phyloP scores from a whole-genome alignment of 345 rosid species.

The Limnanthes douglasii region DNA sequence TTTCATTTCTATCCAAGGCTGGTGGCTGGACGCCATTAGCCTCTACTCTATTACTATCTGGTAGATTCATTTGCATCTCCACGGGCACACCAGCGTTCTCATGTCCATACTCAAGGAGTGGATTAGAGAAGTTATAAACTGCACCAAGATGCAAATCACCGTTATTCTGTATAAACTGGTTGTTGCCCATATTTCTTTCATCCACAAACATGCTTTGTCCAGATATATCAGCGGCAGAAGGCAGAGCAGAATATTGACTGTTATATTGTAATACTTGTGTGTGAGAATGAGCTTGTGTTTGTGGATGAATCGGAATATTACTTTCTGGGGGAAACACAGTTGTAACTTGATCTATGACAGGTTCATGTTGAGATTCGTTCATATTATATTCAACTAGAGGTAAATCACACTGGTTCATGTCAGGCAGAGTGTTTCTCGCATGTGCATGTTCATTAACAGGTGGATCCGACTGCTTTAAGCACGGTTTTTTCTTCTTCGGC shows the following conservation, averaged over 20 bases:
- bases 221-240: conserved; percentile 22
- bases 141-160: conserved; percentile 27
- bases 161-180: conserved; percentile 28
- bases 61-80: conserved; percentile 21
- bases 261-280: conserved; percentile 18
- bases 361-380: conserved; percentile 17
- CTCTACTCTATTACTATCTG: conserved; percentile 16
- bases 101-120: conserved; percentile 27
- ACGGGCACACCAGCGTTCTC: conserved; percentile 24
- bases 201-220: conserved; percentile 32
- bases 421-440: conserved; percentile 36
- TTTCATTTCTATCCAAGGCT: conserved; percentile 22
- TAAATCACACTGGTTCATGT: conserved; percentile 32
- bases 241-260: conserved; percentile 30
- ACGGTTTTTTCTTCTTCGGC: conserved; percentile 28
- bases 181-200: conserved; percentile 46
- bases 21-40: conserved; percentile 17
- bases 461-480: too few species aligned
- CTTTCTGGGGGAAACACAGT: conserved; percentile 18
- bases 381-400: conserved; percentile 28
- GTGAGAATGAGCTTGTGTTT: conserved; percentile 17
- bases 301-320: conserved; percentile 25
- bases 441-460: too few species aligned
- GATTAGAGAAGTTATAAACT: conserved; percentile 28
- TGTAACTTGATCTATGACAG: conserved; percentile 16